Evolutionary conservation across 495 filamentous ascomycete species (phyloP).

Genomic region (Hyaloscypha bicolor): DNA sequence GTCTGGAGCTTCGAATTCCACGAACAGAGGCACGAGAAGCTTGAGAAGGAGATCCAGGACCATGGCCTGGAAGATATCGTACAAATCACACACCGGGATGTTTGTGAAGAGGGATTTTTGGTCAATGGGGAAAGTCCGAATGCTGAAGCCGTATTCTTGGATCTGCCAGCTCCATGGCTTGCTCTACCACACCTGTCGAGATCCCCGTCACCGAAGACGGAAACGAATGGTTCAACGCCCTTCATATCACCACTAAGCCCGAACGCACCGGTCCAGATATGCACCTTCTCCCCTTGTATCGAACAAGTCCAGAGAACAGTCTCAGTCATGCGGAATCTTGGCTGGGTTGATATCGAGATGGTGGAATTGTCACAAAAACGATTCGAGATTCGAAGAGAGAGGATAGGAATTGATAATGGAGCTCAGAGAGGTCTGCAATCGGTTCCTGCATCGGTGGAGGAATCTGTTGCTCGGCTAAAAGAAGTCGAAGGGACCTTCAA

Average conservation of each 20-base stretch:
- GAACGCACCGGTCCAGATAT: constrained; percentile 67
- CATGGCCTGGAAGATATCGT: constrained; percentile 77
- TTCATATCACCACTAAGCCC: constrained; percentile 73
- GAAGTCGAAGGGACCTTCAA: constrained; percentile 70
- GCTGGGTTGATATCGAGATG: constrained; percentile 93
- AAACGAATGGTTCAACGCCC: constrained; percentile 40
- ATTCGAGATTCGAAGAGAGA: constrained; percentile 80
- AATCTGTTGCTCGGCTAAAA: constrained; percentile 71
- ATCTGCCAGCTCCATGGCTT: constrained; percentile 91
- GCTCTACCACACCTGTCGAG: constrained; percentile 84
- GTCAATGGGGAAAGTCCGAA: constrained; percentile 57
- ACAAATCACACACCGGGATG: constrained; percentile 85
- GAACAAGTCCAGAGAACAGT: constrained; percentile 90
- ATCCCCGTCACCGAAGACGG: constrained; percentile 32
- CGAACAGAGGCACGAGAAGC: constrained; percentile 68
- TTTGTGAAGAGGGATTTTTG: constrained; percentile 85
- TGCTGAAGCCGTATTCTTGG: constrained; percentile 85
- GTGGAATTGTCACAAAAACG: constrained; percentile 77
- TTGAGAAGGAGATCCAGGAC: constrained; percentile 70
- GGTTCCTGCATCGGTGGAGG: constrained; percentile 68
- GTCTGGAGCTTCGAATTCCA: constrained; percentile 97
- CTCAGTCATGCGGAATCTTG: constrained; percentile 70
- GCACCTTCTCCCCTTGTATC: constrained; percentile 95
- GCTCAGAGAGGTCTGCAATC: constrained; percentile 59
- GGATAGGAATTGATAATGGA: constrained; percentile 61